These are phyloP conservation scores for Arthrinium phaeospermum DNA, from an alignment of 2,329 filamentous ascomycete species.

Conservation along the genomic window DNA sequence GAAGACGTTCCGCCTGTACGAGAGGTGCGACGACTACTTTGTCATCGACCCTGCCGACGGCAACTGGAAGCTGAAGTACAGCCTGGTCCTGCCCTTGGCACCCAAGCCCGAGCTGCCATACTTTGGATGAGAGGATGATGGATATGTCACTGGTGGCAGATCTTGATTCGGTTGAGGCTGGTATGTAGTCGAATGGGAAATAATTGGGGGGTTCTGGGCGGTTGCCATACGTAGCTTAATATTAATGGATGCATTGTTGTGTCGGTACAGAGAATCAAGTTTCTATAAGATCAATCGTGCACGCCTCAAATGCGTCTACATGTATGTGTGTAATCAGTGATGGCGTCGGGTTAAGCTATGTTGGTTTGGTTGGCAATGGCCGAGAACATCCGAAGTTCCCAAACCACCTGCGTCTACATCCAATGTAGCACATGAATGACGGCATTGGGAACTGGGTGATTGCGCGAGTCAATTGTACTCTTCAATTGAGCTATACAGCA, in stretches of 20 bases:
- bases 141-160: background rate
- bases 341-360: background rate
- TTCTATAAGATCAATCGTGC: background rate
- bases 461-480: background rate
- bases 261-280: too few species aligned
- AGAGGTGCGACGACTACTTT: background rate
- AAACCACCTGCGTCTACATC: background rate
- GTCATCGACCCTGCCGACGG: background rate
- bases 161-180: background rate
- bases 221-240: background rate
- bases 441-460: background rate
- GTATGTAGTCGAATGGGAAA: background rate
- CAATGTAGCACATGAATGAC: background rate
- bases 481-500: too few species aligned
- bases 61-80: conserved; percentile 18
- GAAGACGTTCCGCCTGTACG: conserved; percentile 18
- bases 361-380: background rate
- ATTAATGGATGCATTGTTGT: too few species aligned
- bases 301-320: background rate
- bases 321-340: background rate
- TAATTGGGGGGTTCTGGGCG: background rate
- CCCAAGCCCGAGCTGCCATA: background rate
- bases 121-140: background rate
- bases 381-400: background rate
- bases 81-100: background rate